These are phyloP conservation scores for Pyricularia pennisetigena DNA, from an alignment of 2,329 filamentous ascomycete species.

Conservation along the genomic window DNA sequence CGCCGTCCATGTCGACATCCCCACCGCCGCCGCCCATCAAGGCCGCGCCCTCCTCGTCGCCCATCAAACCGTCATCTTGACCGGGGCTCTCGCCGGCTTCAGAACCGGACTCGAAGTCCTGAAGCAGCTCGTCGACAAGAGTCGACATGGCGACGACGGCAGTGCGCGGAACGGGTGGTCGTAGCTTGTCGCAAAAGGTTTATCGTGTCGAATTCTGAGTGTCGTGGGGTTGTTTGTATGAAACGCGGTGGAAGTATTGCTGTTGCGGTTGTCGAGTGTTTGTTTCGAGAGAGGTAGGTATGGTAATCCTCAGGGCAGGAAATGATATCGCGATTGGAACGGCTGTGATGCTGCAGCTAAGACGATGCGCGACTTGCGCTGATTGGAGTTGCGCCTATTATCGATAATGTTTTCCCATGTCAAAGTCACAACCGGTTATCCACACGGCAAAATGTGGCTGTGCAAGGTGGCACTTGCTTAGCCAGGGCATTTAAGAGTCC, in stretches of 20 bases:
- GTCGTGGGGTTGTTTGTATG: neutral
- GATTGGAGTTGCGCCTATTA: neutral
- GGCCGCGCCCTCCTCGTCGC: constrained; percentile 30
- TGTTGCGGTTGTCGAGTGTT: neutral
- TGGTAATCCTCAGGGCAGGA: neutral
- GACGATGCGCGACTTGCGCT: neutral
- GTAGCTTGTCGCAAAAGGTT: neutral
- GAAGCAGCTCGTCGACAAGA: constrained; percentile 82
- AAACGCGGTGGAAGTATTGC: neutral
- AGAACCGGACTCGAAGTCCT: constrained; percentile 79
- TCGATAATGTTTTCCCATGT: neutral
- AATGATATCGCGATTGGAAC: neutral
- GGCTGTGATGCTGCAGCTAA: neutral
- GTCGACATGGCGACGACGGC: constrained; percentile 58
- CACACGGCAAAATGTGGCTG: neutral
- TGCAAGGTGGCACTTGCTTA: neutral
- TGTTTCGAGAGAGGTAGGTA: neutral
- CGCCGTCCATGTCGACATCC: constrained; percentile 50
- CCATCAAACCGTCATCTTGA: constrained; percentile 34
- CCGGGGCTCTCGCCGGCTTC: constrained; percentile 53
- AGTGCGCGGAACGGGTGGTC: neutral
- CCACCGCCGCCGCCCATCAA: constrained; percentile 23
- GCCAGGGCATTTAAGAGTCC: neutral
- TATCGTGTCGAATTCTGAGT: neutral
- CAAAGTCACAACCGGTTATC: neutral